Evolutionary conservation across 208 protist genomes (phyloP), one percentile per base, ranked within the genome.

Genomic region (Wallacemonas sp.): DNA sequence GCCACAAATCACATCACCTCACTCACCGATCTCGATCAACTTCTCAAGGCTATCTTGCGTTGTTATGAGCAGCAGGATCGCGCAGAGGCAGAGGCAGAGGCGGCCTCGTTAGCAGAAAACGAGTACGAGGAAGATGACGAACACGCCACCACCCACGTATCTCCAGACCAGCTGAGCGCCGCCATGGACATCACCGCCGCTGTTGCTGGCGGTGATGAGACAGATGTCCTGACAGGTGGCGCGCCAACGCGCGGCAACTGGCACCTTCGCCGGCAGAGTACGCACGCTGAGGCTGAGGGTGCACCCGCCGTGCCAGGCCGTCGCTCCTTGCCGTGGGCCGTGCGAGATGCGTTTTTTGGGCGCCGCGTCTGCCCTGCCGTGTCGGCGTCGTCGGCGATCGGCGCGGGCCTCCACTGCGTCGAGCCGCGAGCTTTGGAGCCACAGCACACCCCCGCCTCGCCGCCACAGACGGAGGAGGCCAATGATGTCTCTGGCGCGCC

Each of bases 21-120:
- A 15, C 64, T 87, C 15, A 61, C 72, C 0, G 80, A 83, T 21
- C 46, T 87, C 30, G 66, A 74, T 17, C 42, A 49, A 33, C 33
- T 82, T 15, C 56, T 83, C 15, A 47, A 38, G 45, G 47, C 36
- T 4, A 45, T 82, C 0, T 34, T 73, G 59, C 36, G 62, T 1
- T 62, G 46, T 6, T 33, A 31, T 1, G 45, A 36, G 14, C 27
- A 34, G 14, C 4, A 33, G 24, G 15, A 54, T 19, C 39, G 34
- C 4, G 12, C 15, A 31, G 38, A 62, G 3, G 38, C 5, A 3
- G 5, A 24, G 9, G 22, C 24, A 4, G 19, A 31, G 12, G 22
- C 24, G 17, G 24, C 24, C 31, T 22, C 56, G 24, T n/a, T 4
- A 36, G n/a, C 39, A 39, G n/a, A 62, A 30, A n/a, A 31, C 33